Evolutionary conservation across 345 rosid genomes (phyloP).

Genomic region (Diplotaxis tenuifolia): DNA sequence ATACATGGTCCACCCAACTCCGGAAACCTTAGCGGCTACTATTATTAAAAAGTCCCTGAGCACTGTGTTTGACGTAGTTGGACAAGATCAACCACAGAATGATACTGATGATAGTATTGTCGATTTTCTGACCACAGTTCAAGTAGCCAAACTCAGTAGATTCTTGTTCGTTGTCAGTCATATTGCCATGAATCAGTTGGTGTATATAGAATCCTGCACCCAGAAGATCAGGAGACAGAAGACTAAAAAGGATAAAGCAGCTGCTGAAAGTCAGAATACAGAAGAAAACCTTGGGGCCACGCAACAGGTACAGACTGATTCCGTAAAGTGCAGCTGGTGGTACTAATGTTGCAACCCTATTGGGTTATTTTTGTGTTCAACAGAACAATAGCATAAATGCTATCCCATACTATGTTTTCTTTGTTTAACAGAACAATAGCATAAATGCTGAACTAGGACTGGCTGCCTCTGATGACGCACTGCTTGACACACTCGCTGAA

Average conservation of each 20-base stretch:
- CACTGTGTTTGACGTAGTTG: conserved; percentile 51
- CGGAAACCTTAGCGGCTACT: conserved; percentile 71
- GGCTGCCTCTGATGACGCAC: conserved; percentile 88
- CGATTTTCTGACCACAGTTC: conserved; percentile 51
- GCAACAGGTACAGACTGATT: conserved; percentile 24
- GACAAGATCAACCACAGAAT: conserved; percentile 47
- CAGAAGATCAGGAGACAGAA: conserved; percentile 85
- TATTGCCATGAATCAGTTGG: conserved; percentile 91
- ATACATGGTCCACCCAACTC: conserved; percentile 80
- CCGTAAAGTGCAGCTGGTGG: background rate
- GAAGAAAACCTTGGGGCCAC: conserved; percentile 26
- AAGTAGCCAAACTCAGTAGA: conserved; percentile 76
- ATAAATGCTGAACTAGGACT: conserved; percentile 92
- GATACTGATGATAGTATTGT: conserved; percentile 34
- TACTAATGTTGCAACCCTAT: background rate
- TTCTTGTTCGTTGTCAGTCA: conserved; percentile 74
- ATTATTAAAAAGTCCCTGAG: conserved; percentile 67
- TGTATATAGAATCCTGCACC: conserved; percentile 80
- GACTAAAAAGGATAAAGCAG: conserved; percentile 47
- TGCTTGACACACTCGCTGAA: conserved; percentile 77
- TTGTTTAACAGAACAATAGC: conserved; percentile 54
- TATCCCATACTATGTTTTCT: conserved; percentile 9
- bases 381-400: conserved; percentile 65
- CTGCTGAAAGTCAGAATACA: conserved; percentile 40
- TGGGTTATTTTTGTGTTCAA: background rate